Conservation (phyloP, 1,284 basidiomycete species). For the Pholiota adiposa region DNA sequence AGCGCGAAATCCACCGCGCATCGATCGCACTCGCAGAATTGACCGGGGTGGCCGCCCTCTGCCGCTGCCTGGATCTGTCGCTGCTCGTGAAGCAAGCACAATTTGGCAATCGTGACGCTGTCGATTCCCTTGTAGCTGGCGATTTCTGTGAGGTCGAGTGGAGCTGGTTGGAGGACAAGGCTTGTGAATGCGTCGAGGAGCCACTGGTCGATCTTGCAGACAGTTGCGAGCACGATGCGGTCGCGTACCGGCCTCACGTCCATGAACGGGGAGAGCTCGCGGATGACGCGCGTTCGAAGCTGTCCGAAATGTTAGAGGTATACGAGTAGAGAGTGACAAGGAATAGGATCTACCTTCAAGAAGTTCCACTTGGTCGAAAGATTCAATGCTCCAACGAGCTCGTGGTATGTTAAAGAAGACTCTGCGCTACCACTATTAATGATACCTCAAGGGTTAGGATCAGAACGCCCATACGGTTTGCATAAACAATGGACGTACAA, state of each 20-base stretch:
- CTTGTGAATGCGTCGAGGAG: background rate
- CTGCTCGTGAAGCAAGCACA: background rate
- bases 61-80: background rate
- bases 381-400: slow-evolving; percentile 3
- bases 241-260: background rate
- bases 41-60: background rate
- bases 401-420: background rate
- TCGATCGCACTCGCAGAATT: background rate
- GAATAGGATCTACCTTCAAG: background rate
- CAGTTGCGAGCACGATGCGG: background rate
- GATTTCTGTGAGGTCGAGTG: background rate
- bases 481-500: background rate
- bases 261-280: background rate
- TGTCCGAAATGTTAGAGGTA: background rate
- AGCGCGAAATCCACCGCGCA: background rate
- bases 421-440: background rate
- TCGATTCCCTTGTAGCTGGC: background rate
- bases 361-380: slow-evolving; percentile 13
- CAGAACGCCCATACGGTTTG: background rate
- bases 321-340: background rate
- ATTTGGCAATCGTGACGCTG: background rate
- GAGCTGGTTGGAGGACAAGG: background rate
- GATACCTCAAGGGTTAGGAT: background rate
- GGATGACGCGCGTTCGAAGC: background rate
- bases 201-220: background rate